Base-by-base conservation (phyloP, 164 flowering plant species). In the Amborella trichopoda region DNA sequence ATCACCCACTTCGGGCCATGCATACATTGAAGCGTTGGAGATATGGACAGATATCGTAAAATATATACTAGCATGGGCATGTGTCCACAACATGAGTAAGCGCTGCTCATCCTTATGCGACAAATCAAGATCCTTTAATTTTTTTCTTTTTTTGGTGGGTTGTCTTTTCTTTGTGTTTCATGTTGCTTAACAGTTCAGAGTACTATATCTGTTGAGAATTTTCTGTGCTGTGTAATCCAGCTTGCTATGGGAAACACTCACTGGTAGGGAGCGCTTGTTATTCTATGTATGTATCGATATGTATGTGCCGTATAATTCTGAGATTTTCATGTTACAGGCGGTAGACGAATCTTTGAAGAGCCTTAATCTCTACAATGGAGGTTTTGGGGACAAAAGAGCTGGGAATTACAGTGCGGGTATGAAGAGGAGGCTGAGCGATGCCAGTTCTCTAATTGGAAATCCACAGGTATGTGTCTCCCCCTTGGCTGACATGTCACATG, bases 341-440 rank as follows among this genome's bases (percentile, higher is more conserved):
- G 94, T 91, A 34, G 94, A 91, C 57, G 94, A 86, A 49, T 91
- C 98, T 63, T 74, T 90, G 14, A 76, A 61, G 67, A 72, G 83
- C 66, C 83, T 86, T 32, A 86, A 91, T 59, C 65, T 91, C 38
- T 86, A 70, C 47, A 61, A 80, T 47, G 95, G 98, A 40, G 98
- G 94, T 16, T 84, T 81, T 61, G 94, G 76, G 44, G 93, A 91
- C 63, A 91, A 78, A 60, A 72, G 61, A 55, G 81, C 93, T 40
- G 93, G 94, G 33, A 83, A 81, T 62, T 86, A 83, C 45, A 91
- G 98, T 67, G 98, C 95, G 52, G 98, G 98, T 21, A 91, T 91
- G 98, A 91, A 91, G 75, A 78, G 98, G 70, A 77, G 96, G 80
- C 96, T 91, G 14, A 86, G 94, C 60, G 96, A 83, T 42, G 93